A percentile compares a stretch with the other conserved stretches of the same genome.
Conservation (phyloP, 352 stramenopile genomes). For the Elongisporangium undulatum region DNA sequence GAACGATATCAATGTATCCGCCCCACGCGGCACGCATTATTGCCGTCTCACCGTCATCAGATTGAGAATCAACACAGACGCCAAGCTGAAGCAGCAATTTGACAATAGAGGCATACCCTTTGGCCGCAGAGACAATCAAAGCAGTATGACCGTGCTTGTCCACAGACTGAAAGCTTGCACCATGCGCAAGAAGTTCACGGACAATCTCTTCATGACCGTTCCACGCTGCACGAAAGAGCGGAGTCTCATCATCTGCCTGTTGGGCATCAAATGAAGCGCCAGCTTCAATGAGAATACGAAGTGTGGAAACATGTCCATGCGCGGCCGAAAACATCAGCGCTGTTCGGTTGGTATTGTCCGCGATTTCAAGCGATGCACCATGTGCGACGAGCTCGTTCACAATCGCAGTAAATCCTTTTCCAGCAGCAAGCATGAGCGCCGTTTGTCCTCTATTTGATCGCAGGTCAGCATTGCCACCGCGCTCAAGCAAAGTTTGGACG, state of each 20-base stretch:
- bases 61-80: not conserved
- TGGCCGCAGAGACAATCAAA: not conserved
- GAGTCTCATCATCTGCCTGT: not conserved
- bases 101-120: not conserved
- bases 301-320: not conserved
- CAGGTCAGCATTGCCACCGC: not conserved
- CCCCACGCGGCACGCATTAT: not conserved
- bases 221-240: not conserved
- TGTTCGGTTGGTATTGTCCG: not conserved
- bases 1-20: not conserved
- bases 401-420: not conserved
- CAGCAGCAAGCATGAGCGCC: not conserved
- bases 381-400: not conserved
- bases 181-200: not conserved
- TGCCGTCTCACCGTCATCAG: not conserved
- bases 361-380: not conserved
- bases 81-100: not conserved
- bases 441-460: not conserved
- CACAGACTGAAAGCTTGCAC: not conserved
- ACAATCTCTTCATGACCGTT: not conserved
- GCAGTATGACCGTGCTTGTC: not conserved
- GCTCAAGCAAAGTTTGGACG: not conserved
- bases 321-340: not conserved
- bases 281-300: not conserved
- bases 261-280: not conserved